Evolutionary conservation across 768 basidiomycete genomes (phyloP).

Genomic region (Lactarius quietus): DNA sequence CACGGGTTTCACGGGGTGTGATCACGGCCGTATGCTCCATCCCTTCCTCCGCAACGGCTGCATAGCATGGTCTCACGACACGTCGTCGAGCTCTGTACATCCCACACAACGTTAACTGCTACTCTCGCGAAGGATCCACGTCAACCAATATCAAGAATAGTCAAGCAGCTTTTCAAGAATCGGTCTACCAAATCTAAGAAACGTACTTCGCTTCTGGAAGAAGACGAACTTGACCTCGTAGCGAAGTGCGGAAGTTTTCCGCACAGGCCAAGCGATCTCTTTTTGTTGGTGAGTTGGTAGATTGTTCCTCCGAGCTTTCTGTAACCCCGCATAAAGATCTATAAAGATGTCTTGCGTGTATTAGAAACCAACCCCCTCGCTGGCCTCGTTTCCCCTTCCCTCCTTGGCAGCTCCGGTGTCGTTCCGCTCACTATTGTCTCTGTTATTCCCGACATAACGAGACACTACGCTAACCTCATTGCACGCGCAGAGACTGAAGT

Average conservation of each 20-base stretch:
- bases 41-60: background rate
- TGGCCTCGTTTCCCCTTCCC: conserved; percentile 56
- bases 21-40: background rate
- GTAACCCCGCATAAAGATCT: conserved; percentile 42
- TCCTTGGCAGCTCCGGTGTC: conserved; percentile 60
- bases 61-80: conserved; percentile 17
- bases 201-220: background rate
- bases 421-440: conserved; percentile 61
- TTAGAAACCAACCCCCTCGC: conserved; percentile 53
- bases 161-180: conserved; percentile 13
- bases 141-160: conserved; percentile 9
- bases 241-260: conserved; percentile 52
- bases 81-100: conserved; percentile 20
- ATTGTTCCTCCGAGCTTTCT: background rate
- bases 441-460: conserved; percentile 69
- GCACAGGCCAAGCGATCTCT: conserved; percentile 52
- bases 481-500: conserved; percentile 60
- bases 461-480: conserved; percentile 62
- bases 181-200: conserved; percentile 1
- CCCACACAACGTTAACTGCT: conserved; percentile 12
- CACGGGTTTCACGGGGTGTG: background rate
- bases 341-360: conserved; percentile 55
- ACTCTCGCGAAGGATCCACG: conserved; percentile 13
- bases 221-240: conserved; percentile 42
- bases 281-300: conserved; percentile 47